These are phyloP conservation scores for Eleusine indica DNA, from an alignment of 176 grass and related monocot genomes.

Conservation along the genomic window DNA sequence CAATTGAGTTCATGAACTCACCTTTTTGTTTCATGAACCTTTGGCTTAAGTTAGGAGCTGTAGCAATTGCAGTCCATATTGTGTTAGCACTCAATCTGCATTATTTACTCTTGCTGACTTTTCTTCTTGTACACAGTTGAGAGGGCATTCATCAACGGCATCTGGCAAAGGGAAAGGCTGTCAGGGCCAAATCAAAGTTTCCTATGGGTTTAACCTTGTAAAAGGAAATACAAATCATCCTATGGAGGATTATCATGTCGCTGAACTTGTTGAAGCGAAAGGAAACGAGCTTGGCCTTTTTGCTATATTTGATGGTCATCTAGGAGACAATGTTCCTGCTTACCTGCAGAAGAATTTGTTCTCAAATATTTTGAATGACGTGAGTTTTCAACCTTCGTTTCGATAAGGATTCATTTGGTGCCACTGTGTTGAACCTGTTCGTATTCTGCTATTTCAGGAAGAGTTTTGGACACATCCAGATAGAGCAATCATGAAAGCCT, in stretches of 20 bases:
- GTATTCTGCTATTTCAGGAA: slow-evolving; percentile 53
- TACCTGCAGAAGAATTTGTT: slow-evolving; percentile 78
- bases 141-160: slow-evolving; percentile 41
- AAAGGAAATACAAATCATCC: slow-evolving; percentile 74
- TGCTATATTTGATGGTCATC: slow-evolving; percentile 80
- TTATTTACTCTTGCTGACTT: background rate
- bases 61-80: background rate
- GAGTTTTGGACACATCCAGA: slow-evolving; percentile 85
- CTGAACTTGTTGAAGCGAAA: slow-evolving; percentile 46
- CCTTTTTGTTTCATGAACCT: background rate
- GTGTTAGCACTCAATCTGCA: background rate
- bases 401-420: background rate
- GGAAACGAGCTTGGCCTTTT: slow-evolving; percentile 69
- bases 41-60: background rate
- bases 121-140: slow-evolving; percentile 41
- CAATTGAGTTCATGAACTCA: background rate
- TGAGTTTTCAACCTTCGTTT: slow-evolving; percentile 31
- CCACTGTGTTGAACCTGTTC: background rate
- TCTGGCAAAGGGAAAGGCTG: slow-evolving; percentile 65
- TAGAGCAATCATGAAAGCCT: slow-evolving; percentile 71
- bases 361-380: slow-evolving; percentile 71
- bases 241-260: slow-evolving; percentile 86
- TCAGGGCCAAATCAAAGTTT: slow-evolving; percentile 52
- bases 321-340: slow-evolving; percentile 63
- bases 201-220: slow-evolving; percentile 66